These are phyloP conservation scores for Starmerella gropengiesseri DNA, from an alignment of 805 yeast species.

Conservation along the genomic window DNA sequence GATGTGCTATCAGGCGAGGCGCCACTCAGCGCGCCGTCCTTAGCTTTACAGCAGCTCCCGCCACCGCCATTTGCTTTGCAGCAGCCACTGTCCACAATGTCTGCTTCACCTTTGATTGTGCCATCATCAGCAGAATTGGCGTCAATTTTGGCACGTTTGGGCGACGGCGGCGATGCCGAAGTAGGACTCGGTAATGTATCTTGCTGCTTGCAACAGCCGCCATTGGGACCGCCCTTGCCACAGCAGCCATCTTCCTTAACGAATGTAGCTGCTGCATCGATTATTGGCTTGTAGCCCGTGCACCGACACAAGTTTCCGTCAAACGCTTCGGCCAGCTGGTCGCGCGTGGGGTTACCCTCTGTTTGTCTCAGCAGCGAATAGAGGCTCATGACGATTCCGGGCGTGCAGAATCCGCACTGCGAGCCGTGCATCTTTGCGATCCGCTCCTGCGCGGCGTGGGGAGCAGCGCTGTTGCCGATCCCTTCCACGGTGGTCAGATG, in stretches of 20 bases:
- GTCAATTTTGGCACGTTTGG: no score
- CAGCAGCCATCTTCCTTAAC: conserved; percentile 17
- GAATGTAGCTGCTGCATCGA: conserved; percentile 39
- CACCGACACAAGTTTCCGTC: conserved; percentile 42
- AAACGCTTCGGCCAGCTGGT: conserved; percentile 36
- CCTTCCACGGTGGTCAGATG: conserved; percentile 41
- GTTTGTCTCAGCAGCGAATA: conserved; percentile 35
- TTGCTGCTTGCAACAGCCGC: conserved; percentile 16
- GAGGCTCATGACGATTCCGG: conserved; percentile 41
- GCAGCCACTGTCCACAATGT: conserved; percentile 5
- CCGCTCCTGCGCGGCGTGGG: conserved; percentile 42
- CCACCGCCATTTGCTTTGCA: neutral
- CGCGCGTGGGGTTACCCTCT: conserved; percentile 32
- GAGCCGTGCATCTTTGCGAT: conserved; percentile 41
- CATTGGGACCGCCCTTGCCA: conserved; percentile 10
- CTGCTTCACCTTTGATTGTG: conserved; percentile 1
- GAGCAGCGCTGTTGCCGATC: conserved; percentile 33
- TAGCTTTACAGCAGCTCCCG: neutral
- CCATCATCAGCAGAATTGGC: neutral
- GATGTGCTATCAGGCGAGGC: no score
- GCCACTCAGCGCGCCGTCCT: neutral
- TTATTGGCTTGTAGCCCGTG: conserved; percentile 42
- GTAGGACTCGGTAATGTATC: no score
- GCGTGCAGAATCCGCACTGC: conserved; percentile 44
- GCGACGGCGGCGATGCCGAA: neutral